phyloP scores from a whole-genome alignment of 2,329 filamentous ascomycete genomes.

The Colletotrichum endophyticum region DNA sequence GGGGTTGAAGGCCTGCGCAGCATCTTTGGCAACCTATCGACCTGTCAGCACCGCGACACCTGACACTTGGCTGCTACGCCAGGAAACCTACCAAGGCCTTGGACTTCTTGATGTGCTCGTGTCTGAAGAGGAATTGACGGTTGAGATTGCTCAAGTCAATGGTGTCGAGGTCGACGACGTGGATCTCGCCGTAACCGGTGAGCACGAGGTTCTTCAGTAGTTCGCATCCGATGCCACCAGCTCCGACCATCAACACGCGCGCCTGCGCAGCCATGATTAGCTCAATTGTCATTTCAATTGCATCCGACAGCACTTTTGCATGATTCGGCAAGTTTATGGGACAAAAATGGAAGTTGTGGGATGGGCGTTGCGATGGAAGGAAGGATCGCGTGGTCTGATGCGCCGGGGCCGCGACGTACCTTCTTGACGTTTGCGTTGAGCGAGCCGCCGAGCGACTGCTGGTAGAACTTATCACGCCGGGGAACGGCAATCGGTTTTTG shows the following conservation, averaged over 20 bases:
- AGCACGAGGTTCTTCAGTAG: constrained; percentile 95
- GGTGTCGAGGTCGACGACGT: constrained; percentile 96
- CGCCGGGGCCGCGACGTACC: constrained; percentile 49
- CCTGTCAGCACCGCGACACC: neutral
- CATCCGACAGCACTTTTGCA: neutral
- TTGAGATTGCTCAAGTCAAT: constrained; percentile 98
- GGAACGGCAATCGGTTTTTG: constrained; percentile 22
- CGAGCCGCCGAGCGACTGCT: constrained; percentile 69
- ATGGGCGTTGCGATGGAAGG: neutral
- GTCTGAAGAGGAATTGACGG: constrained; percentile 93
- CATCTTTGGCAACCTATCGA: constrained; percentile 87
- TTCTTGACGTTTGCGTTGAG: constrained; percentile 72
- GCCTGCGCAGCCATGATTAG: constrained; percentile 61
- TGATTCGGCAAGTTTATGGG: neutral
- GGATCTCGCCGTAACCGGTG: constrained; percentile 88
- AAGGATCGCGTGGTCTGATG: constrained; percentile 17
- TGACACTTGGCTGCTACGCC: neutral
- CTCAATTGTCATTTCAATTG: constrained; percentile 16
- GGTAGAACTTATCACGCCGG: constrained; percentile 59
- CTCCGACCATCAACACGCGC: constrained; percentile 90
- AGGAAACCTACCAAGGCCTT: constrained; percentile 78
- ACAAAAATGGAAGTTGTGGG: neutral
- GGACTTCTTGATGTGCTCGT: constrained; percentile 97
- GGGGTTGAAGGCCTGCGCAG: constrained; percentile 88
- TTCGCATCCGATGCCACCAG: constrained; percentile 97